Evolutionary conservation across 2,329 filamentous ascomycete species (phyloP).

Genomic region (Colletotrichum plurivorum): DNA sequence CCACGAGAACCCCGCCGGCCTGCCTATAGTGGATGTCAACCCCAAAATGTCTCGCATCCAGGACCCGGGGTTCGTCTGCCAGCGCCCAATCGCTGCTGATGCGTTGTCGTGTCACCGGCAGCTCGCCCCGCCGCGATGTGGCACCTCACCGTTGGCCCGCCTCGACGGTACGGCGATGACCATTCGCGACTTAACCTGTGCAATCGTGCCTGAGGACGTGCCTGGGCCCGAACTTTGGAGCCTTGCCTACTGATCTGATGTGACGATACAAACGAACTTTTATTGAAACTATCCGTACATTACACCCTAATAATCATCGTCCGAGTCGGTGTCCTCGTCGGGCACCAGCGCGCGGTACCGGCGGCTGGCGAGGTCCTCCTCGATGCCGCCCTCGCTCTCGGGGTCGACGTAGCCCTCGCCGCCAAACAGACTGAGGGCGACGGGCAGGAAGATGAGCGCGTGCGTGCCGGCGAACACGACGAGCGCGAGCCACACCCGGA

Average conservation of each 20-base stretch:
- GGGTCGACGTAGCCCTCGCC: constrained; percentile 91
- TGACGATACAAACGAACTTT: constrained; percentile 3
- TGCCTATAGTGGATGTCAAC: neutral
- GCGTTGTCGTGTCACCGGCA: constrained; percentile 21
- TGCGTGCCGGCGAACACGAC: constrained; percentile 92
- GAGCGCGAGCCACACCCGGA: constrained; percentile 94
- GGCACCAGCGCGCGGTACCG: constrained; percentile 83
- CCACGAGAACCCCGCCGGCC: neutral
- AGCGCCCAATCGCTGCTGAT: constrained; percentile 18
- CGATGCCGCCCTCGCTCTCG: constrained; percentile 88
- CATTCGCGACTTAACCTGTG: constrained; percentile 3
- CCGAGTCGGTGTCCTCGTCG: constrained; percentile 82
- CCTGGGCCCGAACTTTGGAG: neutral
- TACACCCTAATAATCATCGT: constrained; percentile 69
- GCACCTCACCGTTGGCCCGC: constrained; percentile 33
- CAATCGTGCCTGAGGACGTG: neutral
- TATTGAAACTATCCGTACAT: constrained; percentile 26
- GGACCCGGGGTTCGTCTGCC: neutral
- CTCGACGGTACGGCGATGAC: neutral
- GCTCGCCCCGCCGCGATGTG: constrained; percentile 32
- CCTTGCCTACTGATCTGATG: neutral
- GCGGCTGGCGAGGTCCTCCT: constrained; percentile 87
- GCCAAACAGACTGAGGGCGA: constrained; percentile 87
- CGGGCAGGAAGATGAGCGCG: constrained; percentile 91
- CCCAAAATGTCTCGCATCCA: too few relatives aligned